A percentile compares a stretch with the other conserved stretches of the same genome.
These are phyloP conservation scores for Trapa bicornis DNA, from an alignment of 345 rosid species.

Conservation along the genomic window DNA sequence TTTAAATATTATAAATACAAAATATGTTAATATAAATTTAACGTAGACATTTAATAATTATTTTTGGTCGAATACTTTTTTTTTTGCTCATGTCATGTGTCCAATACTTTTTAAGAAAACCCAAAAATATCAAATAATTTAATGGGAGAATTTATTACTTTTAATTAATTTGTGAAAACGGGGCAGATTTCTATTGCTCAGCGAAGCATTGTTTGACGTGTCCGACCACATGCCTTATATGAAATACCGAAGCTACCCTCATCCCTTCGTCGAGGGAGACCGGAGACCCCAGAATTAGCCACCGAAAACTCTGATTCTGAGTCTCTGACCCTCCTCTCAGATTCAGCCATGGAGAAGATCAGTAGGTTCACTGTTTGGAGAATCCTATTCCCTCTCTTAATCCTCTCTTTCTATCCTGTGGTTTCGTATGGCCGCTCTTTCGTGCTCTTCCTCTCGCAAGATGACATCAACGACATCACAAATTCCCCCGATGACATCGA, in stretches of 20 bases:
- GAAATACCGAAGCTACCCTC: not conserved
- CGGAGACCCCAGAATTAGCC: not conserved
- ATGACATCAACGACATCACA: slow-evolving; percentile 64
- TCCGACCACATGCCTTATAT: not conserved
- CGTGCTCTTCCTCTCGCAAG: slow-evolving; percentile 65
- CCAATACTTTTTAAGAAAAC: too few species aligned
- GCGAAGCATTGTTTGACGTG: not conserved
- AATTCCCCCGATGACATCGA: slow-evolving; percentile 30
- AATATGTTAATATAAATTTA: too few species aligned
- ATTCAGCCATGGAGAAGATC: slow-evolving; percentile 1
- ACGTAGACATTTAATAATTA: too few species aligned
- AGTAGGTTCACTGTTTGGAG: not conserved
- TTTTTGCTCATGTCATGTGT: too few species aligned
- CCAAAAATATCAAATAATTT: too few species aligned
- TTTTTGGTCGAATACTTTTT: too few species aligned
- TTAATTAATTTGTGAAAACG: not conserved
- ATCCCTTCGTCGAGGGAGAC: not conserved
- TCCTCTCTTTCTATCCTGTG: slow-evolving; percentile 27
- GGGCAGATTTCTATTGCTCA: not conserved
- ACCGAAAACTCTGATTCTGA: not conserved
- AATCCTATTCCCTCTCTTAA: slow-evolving; percentile 1
- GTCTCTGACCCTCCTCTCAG: not conserved
- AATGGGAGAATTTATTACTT: not conserved
- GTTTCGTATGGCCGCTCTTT: slow-evolving; percentile 45
- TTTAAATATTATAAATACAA: too few species aligned